Evolutionary conservation across 2,329 filamentous ascomycete genomes (phyloP).

Genomic region (Trichophyton verrucosum): DNA sequence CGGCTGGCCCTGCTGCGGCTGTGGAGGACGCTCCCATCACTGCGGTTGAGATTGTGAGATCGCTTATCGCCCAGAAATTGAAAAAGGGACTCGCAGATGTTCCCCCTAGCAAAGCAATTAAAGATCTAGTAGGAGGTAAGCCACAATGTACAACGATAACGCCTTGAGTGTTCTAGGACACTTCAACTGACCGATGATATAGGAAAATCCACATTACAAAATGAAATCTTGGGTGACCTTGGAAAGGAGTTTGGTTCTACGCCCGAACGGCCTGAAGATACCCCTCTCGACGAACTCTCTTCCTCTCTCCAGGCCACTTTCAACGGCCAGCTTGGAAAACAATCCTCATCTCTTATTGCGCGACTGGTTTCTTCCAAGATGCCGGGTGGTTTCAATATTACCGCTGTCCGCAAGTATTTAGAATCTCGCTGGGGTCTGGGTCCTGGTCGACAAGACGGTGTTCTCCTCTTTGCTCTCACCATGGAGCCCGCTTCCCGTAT

Average conservation of each 20-base stretch:
- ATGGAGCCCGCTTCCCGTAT: slow-evolving; percentile 84
- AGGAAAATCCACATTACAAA: slow-evolving; percentile 98
- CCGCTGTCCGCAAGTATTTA: slow-evolving; percentile 83
- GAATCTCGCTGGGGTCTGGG: slow-evolving; percentile 87
- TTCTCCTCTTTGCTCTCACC: slow-evolving; percentile 75
- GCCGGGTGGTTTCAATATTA: slow-evolving; percentile 99
- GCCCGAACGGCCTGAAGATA: slow-evolving; percentile 96
- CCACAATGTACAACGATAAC: slow-evolving; percentile 9
- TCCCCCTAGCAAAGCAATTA: slow-evolving; percentile 91
- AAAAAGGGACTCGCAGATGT: slow-evolving; percentile 88
- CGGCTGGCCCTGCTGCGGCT: slow-evolving; percentile 73
- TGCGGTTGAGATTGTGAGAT: slow-evolving; percentile 78
- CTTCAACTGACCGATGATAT: slow-evolving; percentile 10
- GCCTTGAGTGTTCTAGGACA: background rate
- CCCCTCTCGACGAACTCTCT: slow-evolving; percentile 86
- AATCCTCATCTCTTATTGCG: slow-evolving; percentile 83
- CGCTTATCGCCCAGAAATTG: slow-evolving; percentile 89
- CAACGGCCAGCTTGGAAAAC: slow-evolving; percentile 94
- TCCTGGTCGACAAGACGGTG: slow-evolving; percentile 78
- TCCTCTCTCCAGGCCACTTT: slow-evolving; percentile 97
- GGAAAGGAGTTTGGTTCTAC: slow-evolving; percentile 98
- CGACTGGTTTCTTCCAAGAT: slow-evolving; percentile 97
- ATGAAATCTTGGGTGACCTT: slow-evolving; percentile 93
- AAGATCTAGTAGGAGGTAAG: slow-evolving; percentile 95
- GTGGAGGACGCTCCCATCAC: slow-evolving; percentile 78